Conservation (phyloP, 768 basidiomycete genomes). For the Mycena vulgaris region DNA sequence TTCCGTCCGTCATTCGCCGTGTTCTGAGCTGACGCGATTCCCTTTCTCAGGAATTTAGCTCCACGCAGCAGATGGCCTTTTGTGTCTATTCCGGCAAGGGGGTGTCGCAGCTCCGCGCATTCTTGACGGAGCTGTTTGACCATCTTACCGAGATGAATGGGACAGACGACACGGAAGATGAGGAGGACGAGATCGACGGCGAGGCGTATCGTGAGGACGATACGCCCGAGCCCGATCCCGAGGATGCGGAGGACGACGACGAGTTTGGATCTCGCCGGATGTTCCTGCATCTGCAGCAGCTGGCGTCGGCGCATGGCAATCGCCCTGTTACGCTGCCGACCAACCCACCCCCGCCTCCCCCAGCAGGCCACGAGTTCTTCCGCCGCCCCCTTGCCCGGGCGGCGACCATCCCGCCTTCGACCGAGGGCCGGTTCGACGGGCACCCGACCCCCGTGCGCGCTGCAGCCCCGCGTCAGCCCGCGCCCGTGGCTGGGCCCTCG, state of each 20-base stretch:
- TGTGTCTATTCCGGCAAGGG: conserved; percentile 98
- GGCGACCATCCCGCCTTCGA: conserved; percentile 44
- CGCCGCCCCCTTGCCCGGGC: conserved; percentile 51
- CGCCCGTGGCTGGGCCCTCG: conserved; percentile 50
- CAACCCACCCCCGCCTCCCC: conserved; percentile 39
- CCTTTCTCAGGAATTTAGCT: conserved; percentile 84
- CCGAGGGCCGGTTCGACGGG: conserved; percentile 24
- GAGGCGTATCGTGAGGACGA: conserved; percentile 66
- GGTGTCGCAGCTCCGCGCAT: conserved; percentile 85
- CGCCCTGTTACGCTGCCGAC: conserved; percentile 36
- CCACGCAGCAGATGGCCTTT: conserved; percentile 89
- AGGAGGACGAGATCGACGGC: conserved; percentile 72
- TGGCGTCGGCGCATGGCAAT: conserved; percentile 40
- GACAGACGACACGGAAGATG: conserved; percentile 79
- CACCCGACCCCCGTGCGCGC: conserved; percentile 53
- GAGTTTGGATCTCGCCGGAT: conserved; percentile 49
- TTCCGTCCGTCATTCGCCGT: background rate
- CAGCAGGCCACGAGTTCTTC: conserved; percentile 52
- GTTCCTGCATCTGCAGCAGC: conserved; percentile 44
- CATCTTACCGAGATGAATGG: conserved; percentile 82
- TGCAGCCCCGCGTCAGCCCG: conserved; percentile 52
- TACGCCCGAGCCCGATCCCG: conserved; percentile 60
- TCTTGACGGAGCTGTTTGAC: conserved; percentile 82
- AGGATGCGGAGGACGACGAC: conserved; percentile 51
- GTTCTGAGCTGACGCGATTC: conserved; percentile 20